Conservation (phyloP, 2,329 filamentous ascomycete genomes). For the Fusarium annulatum region DNA sequence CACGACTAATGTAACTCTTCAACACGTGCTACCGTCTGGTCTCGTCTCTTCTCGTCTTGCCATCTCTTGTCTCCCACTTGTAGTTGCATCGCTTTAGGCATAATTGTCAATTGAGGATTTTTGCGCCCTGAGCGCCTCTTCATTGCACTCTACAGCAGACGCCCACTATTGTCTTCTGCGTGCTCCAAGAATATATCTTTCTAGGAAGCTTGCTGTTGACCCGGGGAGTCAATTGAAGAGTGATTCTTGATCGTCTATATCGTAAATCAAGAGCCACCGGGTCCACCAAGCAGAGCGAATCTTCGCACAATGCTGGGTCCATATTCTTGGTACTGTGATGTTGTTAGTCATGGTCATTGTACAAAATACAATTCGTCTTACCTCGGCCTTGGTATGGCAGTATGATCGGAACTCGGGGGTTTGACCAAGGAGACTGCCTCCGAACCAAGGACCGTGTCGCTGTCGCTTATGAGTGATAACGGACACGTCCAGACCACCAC, state of each 20-base stretch:
- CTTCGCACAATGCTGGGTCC: conserved; percentile 94
- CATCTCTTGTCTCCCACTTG: conserved; percentile 22
- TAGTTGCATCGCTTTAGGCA: conserved; percentile 39
- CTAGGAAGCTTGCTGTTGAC: conserved; percentile 6
- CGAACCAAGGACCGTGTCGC: conserved; percentile 98
- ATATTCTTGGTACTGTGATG: conserved; percentile 85
- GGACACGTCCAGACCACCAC: conserved; percentile 93
- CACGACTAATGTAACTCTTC: conserved; percentile 37
- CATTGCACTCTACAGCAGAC: conserved; percentile 22
- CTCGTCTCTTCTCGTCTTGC: conserved; percentile 9
- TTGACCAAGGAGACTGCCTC: conserved; percentile 93
- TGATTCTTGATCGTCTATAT: conserved; percentile 32
- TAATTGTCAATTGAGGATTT: conserved; percentile 41
- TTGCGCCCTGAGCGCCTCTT: conserved; percentile 34
- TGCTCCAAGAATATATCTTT: conserved; percentile 4
- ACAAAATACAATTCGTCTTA: conserved; percentile 47
- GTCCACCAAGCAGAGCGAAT: conserved; percentile 93
- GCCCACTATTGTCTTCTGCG: neutral
- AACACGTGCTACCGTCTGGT: conserved; percentile 25
- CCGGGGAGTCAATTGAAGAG: conserved; percentile 14
- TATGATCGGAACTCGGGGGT: conserved; percentile 99
- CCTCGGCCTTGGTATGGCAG: conserved; percentile 91
- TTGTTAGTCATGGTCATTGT: conserved; percentile 16
- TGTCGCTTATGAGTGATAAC: conserved; percentile 98
- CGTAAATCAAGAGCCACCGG: conserved; percentile 75